These are phyloP conservation scores for Hymenoscyphus albidus DNA, from an alignment of 2,329 filamentous ascomycete genomes.

Conservation along the genomic window DNA sequence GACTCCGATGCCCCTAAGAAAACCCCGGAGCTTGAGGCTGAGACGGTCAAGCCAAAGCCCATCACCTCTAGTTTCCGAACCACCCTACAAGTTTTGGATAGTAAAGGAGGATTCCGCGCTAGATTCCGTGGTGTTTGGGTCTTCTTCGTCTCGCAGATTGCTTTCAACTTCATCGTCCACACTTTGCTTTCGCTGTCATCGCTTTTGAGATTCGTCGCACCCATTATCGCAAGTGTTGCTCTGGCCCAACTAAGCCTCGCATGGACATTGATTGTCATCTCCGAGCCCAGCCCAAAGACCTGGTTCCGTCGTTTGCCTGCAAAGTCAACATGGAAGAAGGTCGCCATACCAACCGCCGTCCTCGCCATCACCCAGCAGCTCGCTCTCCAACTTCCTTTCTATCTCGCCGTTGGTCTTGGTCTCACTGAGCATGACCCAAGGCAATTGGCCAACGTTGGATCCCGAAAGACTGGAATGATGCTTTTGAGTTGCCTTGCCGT, in stretches of 20 bases:
- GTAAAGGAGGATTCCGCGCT: conserved; percentile 59
- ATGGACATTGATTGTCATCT: conserved; percentile 86
- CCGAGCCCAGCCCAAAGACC: conserved; percentile 56
- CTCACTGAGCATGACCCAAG: conserved; percentile 13
- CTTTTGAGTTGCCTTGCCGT: conserved; percentile 46
- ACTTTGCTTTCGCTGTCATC: conserved; percentile 43
- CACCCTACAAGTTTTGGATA: conserved; percentile 57
- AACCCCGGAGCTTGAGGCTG: conserved; percentile 41
- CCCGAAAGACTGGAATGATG: conserved; percentile 38
- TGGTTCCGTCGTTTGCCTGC: conserved; percentile 65
- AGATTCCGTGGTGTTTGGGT: conserved; percentile 65
- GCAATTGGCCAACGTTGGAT: conserved; percentile 26
- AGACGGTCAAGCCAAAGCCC: conserved; percentile 49
- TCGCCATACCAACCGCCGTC: conserved; percentile 63
- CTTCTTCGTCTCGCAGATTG: conserved; percentile 45
- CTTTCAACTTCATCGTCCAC: conserved; percentile 29
- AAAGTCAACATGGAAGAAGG: conserved; percentile 62
- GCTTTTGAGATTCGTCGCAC: conserved; percentile 43
- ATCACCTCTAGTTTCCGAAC: conserved; percentile 58
- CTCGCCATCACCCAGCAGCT: conserved; percentile 56
- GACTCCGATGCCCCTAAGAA: conserved; percentile 35
- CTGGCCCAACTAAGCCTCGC: conserved; percentile 67
- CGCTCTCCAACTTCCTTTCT: conserved; percentile 44
- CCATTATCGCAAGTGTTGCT: conserved; percentile 55
- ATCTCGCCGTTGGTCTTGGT: conserved; percentile 44